phyloP scores from a whole-genome alignment of 352 stramenopile species.

The Globisporangium spinosum region DNA sequence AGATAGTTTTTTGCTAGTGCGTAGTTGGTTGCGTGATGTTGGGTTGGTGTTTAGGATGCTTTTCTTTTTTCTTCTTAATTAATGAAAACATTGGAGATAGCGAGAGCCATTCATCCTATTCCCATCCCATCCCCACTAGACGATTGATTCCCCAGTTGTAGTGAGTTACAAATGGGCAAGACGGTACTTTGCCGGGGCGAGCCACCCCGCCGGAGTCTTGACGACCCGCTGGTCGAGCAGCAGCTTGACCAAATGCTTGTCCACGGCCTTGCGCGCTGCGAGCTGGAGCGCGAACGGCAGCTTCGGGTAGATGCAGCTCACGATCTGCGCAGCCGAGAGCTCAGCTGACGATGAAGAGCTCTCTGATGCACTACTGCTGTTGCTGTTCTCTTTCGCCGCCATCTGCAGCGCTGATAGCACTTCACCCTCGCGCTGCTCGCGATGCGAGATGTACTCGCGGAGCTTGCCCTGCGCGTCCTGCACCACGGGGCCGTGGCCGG shows the following conservation, averaged over 20 bases:
- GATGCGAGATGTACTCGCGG: conserved; percentile 71
- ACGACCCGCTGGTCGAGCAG: conserved; percentile 33
- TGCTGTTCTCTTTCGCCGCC: neutral
- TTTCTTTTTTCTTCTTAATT: too few species aligned
- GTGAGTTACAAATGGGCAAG: neutral
- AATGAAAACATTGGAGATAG: too few species aligned
- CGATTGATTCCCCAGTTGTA: too few species aligned
- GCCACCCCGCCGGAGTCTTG: conserved; percentile 2
- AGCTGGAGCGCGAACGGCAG: conserved; percentile 51
- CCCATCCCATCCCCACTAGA: too few species aligned
- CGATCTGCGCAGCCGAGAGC: conserved; percentile 45
- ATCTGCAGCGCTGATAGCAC: conserved; percentile 43
- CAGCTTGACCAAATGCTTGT: conserved; percentile 68
- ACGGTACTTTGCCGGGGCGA: conserved; percentile 5
- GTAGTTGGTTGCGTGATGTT: too few species aligned
- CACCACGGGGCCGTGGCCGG: conserved; percentile 71
- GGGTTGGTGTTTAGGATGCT: too few species aligned
- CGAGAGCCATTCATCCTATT: too few species aligned
- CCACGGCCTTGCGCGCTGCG: conserved; percentile 46
- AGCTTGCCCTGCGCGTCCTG: conserved; percentile 62
- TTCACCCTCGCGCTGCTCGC: conserved; percentile 64
- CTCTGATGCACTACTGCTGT: neutral
- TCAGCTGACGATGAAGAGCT: conserved; percentile 3
- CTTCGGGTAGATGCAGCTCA: conserved; percentile 48
- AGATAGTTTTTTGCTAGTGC: too few species aligned